Evolutionary conservation across 2,329 filamentous ascomycete species (phyloP).

Genomic region (Fusarium sp.): DNA sequence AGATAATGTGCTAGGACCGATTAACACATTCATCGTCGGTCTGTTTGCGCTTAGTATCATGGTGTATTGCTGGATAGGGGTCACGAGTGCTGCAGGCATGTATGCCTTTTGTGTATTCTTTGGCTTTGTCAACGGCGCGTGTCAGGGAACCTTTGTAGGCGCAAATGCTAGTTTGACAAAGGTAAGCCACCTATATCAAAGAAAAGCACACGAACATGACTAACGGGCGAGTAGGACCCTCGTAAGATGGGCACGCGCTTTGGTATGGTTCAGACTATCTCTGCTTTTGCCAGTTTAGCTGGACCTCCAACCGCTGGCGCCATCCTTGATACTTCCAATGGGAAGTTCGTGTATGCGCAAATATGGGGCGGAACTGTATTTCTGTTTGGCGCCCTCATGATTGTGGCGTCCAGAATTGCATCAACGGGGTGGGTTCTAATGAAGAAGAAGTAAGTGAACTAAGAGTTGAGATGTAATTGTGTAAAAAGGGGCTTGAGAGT

Average conservation of each 20-base stretch:
- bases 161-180: slow-evolving; percentile 56
- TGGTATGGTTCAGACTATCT: slow-evolving; percentile 59
- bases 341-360: slow-evolving; percentile 58
- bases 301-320: slow-evolving; percentile 55
- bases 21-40: slow-evolving; percentile 58
- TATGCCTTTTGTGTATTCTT: slow-evolving; percentile 51
- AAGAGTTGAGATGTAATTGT: neutral
- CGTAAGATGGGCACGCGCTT: slow-evolving; percentile 58
- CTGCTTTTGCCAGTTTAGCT: slow-evolving; percentile 57
- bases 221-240: slow-evolving; percentile 46
- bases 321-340: slow-evolving; percentile 46
- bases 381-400: slow-evolving; percentile 49
- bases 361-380: slow-evolving; percentile 61
- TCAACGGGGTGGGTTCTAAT: slow-evolving; percentile 55
- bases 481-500: neutral
- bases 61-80: slow-evolving; percentile 51
- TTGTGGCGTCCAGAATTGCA: slow-evolving; percentile 52
- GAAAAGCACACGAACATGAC: too few relatives aligned
- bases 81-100: slow-evolving; percentile 44
- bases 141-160: slow-evolving; percentile 52
- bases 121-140: slow-evolving; percentile 46
- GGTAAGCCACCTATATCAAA: too few relatives aligned
- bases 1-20: slow-evolving; percentile 63
- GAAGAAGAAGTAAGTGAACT: slow-evolving; percentile 47
- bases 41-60: slow-evolving; percentile 48